phyloP scores from a whole-genome alignment of 192 early-diverging fungal genomes.

The Rhizophlyctis rosea region DNA sequence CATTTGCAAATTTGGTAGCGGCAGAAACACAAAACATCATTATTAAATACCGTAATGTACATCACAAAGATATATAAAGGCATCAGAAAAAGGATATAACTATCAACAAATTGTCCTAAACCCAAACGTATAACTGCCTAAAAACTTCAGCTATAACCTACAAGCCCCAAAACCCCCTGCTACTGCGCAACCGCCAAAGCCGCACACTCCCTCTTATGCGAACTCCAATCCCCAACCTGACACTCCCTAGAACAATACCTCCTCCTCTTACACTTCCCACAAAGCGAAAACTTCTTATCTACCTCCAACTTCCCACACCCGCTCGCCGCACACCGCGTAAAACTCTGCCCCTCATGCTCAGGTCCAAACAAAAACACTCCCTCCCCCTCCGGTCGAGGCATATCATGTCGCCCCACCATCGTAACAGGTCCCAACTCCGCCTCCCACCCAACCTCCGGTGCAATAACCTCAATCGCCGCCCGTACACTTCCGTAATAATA shows the following conservation, averaged over 20 bases:
- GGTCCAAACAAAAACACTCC: not conserved
- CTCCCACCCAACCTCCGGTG: not conserved
- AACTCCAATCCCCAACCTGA: not conserved
- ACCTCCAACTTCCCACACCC: not conserved
- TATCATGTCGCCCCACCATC: not conserved
- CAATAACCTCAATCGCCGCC: not conserved
- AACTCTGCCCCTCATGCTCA: not conserved
- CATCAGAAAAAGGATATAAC: too few relatives aligned
- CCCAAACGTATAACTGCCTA: too few relatives aligned
- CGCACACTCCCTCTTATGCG: not conserved
- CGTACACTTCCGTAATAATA: not conserved
- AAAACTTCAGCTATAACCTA: too few relatives aligned
- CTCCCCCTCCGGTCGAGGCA: not conserved
- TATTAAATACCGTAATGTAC: too few relatives aligned
- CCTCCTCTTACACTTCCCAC: not conserved
- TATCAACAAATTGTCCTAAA: too few relatives aligned
- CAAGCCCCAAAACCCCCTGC: too few relatives aligned
- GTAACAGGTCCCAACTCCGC: not conserved
- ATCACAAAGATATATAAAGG: too few relatives aligned
- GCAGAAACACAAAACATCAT: too few relatives aligned
- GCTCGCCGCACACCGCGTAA: not conserved
- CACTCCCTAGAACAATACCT: not conserved
- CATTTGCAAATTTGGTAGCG: too few relatives aligned
- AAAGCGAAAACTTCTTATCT: not conserved
- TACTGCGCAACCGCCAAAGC: too few relatives aligned